These are phyloP conservation scores for Spinellus fusiger DNA, from an alignment of 192 early-diverging fungal species.

Conservation along the genomic window DNA sequence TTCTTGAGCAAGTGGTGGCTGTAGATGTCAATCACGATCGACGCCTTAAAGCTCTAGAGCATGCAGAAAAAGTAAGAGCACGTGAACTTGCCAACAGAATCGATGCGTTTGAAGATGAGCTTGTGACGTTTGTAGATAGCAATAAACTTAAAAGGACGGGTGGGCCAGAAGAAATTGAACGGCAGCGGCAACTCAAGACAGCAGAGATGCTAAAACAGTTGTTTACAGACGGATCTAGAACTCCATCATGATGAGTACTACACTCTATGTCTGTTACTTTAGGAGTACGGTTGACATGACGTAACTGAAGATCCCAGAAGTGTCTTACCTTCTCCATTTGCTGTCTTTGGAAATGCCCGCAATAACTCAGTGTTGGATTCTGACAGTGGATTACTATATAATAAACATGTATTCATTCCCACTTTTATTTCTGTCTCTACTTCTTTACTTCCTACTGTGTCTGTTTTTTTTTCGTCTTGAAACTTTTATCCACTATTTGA, in stretches of 20 bases:
- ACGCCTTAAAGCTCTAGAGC: constrained; percentile 55
- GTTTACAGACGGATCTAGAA: constrained; percentile 18
- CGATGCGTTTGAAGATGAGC: constrained; percentile 70
- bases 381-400: no score
- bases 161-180: constrained; percentile 66
- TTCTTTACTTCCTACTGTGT: background rate
- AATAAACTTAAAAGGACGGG: constrained; percentile 65
- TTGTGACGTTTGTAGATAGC: constrained; percentile 55
- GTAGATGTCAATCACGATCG: constrained; percentile 56
- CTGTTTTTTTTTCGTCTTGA: background rate
- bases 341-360: background rate
- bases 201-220: constrained; percentile 51
- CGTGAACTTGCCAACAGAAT: constrained; percentile 56
- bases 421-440: no score
- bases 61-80: constrained; percentile 55
- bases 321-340: no score
- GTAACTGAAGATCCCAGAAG: no score
- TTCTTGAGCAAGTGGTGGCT: constrained; percentile 58
- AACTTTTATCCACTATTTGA: background rate
- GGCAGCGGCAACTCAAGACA: constrained; percentile 56
- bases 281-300: background rate
- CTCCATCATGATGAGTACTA: background rate
- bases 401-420: no score
- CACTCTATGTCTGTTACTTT: no score
- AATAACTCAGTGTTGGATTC: no score